These are phyloP conservation scores for Sugiyamaella boreocaroliniensis DNA, from an alignment of 805 yeast species.

Conservation along the genomic window DNA sequence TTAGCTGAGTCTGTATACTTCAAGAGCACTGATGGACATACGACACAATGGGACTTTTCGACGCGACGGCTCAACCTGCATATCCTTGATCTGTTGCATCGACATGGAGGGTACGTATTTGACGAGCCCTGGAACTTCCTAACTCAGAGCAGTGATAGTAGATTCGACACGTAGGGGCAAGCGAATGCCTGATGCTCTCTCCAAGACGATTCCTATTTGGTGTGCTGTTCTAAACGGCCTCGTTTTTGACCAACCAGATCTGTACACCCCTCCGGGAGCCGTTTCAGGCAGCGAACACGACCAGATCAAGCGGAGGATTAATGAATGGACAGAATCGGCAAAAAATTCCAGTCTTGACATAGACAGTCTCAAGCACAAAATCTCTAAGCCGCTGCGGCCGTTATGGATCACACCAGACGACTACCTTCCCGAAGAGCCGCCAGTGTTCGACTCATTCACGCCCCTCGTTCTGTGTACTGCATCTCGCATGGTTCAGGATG, in stretches of 20 bases:
- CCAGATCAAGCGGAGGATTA: slow-evolving; percentile 44
- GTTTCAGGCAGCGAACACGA: slow-evolving; percentile 53
- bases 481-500: slow-evolving; percentile 56
- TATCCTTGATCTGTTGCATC: slow-evolving; percentile 43
- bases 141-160: slow-evolving; percentile 42
- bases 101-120: slow-evolving; percentile 35
- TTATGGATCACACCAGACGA: slow-evolving; percentile 61
- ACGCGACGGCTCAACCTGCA: slow-evolving; percentile 69
- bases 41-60: slow-evolving; percentile 72
- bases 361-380: slow-evolving; percentile 28
- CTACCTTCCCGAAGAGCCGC: slow-evolving; percentile 31
- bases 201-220: slow-evolving; percentile 90
- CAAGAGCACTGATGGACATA: slow-evolving; percentile 90
- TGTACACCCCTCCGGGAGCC: slow-evolving; percentile 45
- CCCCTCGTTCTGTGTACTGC: slow-evolving; percentile 55
- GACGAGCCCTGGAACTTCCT: background rate
- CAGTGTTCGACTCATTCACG: slow-evolving; percentile 32
- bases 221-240: slow-evolving; percentile 66
- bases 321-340: slow-evolving; percentile 43
- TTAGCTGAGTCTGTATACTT: slow-evolving; percentile 55
- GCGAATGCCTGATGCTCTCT: slow-evolving; percentile 75
- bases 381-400: slow-evolving; percentile 54
- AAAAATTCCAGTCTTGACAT: slow-evolving; percentile 36
- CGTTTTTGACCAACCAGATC: slow-evolving; percentile 36
- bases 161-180: slow-evolving; percentile 88